These are phyloP conservation scores for Calonectria pteridis DNA, from an alignment of 2,329 filamentous ascomycete genomes.

Conservation along the genomic window DNA sequence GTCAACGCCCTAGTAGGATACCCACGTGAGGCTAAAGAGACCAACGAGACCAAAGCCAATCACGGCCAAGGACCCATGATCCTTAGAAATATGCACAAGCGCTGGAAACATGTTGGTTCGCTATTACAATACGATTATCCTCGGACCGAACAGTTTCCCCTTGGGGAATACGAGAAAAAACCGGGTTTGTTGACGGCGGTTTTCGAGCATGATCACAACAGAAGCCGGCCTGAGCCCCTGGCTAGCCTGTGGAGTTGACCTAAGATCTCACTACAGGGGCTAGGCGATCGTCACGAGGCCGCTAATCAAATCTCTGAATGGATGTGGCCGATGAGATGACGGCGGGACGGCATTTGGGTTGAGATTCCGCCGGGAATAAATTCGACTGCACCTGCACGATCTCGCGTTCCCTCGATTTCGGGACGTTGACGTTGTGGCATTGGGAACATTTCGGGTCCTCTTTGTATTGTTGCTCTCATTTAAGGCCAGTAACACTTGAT, in stretches of 20 bases:
- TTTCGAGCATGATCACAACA: background rate
- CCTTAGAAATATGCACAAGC: background rate
- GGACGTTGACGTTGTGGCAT: background rate
- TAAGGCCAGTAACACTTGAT: background rate
- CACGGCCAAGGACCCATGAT: no score
- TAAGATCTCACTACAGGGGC: background rate
- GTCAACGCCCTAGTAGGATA: no score
- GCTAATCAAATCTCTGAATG: background rate
- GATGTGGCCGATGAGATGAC: background rate
- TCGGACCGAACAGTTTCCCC: background rate
- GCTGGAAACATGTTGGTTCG: background rate
- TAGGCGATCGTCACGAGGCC: background rate
- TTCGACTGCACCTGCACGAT: background rate
- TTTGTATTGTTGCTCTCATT: background rate
- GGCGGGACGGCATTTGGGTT: background rate
- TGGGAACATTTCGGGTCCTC: background rate
- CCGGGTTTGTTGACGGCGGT: background rate
- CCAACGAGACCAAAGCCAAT: no score
- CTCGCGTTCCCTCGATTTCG: background rate
- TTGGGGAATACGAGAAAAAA: background rate
- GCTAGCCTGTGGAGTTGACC: background rate
- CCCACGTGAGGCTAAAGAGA: no score
- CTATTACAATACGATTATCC: background rate
- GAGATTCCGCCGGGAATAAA: constrained; percentile 4
- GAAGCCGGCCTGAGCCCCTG: background rate